Evolutionary conservation across 805 yeast species (phyloP).

Genomic region (Kodamaea sagamina): DNA sequence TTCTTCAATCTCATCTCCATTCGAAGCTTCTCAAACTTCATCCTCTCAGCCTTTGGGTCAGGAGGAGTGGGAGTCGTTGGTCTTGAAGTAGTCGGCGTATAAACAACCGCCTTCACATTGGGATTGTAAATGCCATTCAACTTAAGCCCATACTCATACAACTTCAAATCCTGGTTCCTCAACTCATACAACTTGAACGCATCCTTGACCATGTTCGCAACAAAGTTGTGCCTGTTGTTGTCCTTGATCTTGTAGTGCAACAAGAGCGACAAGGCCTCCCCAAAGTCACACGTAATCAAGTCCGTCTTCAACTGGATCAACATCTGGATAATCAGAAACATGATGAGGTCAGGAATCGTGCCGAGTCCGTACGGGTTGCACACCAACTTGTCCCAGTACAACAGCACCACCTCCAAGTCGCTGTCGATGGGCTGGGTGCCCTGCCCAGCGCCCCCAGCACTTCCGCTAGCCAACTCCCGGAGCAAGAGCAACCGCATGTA

Average conservation of each 20-base stretch:
- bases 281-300: constrained; percentile 50
- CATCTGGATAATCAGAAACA: constrained; percentile 44
- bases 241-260: constrained; percentile 50
- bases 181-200: constrained; percentile 34
- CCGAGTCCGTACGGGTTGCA: constrained; percentile 22
- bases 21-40: constrained; percentile 47
- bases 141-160: constrained; percentile 42
- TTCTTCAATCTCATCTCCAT: constrained; percentile 51
- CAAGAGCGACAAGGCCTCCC: constrained; percentile 50
- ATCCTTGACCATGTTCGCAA: constrained; percentile 32
- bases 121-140: constrained; percentile 44
- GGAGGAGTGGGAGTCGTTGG: constrained; percentile 14
- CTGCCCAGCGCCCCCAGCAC: not conserved
- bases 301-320: constrained; percentile 47
- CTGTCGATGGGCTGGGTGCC: constrained; percentile 8
- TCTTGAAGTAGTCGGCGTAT: constrained; percentile 19
- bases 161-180: constrained; percentile 38
- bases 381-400: constrained; percentile 54
- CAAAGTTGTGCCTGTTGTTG: constrained; percentile 18
- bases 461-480: constrained; percentile 45
- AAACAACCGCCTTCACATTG: constrained; percentile 31
- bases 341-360: constrained; percentile 39
- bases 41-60: constrained; percentile 33
- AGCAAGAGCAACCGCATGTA: constrained; percentile 48
- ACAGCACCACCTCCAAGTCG: constrained; percentile 32